Evolutionary conservation across 78 protist genomes (phyloP), one percentile per base, ranked within the genome.

Genomic region (Cyanophora paradoxa): DNA sequence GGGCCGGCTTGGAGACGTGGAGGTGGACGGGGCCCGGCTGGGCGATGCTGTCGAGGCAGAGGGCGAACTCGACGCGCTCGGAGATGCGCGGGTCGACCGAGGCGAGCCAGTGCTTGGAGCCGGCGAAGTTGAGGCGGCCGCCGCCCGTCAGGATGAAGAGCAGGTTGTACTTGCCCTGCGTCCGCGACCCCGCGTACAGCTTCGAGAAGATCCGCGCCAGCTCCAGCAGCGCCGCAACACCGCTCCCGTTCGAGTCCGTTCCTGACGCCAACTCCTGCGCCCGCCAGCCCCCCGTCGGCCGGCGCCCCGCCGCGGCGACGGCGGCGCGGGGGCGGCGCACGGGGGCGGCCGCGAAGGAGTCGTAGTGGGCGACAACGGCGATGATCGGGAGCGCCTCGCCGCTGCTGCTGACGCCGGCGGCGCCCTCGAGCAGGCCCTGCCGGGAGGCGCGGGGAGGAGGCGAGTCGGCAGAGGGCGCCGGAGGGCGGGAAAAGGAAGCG

Each of bases 141-240:
- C 42, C 74, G n/a, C 42, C 74, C 24, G 74, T 68, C 30, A 68
- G 74, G 33, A 68, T 61, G 40, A 68, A 68, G 42, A 68, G 1
- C n/a, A 68, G 11, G 61, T 26, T 33, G 74, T 68, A 48, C 39
- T 8, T 41, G 40, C 71, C 71, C 36, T 65, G 71, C 71, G 5
- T 5, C 71, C 71, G 11, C 42, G 42, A 22, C 59, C 59, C 50
- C 50, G 63, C 22, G 8, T 68, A 68, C 31, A 68, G 61, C 40
- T 31, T 10, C 8, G 20, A 14, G 61, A 68, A 68, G 37, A 68
- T 8, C 28, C 61, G 41, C 26, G 74, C 74, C n/a, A 68, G 74
- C 41, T 68, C 48, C 73, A 67, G 30, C 58, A 40, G 37, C 8
- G 73, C 58, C 41, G 46, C 26, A 5, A 65, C 22, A 7, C 71